These are phyloP conservation scores for Thelephora ganbajun DNA, from an alignment of 768 basidiomycete species.

Conservation along the genomic window DNA sequence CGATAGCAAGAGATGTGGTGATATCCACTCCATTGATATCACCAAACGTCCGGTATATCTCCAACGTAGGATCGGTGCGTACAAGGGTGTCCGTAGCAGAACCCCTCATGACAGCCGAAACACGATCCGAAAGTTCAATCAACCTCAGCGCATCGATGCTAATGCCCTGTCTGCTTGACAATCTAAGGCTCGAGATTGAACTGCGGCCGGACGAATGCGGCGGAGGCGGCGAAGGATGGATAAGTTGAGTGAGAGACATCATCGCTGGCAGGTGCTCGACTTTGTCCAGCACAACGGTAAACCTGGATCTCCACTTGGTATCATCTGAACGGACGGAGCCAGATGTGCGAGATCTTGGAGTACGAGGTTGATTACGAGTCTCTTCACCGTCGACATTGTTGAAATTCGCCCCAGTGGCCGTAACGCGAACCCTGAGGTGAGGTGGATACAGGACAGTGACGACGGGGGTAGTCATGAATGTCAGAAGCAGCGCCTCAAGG, in stretches of 20 bases:
- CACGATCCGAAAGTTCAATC: constrained; percentile 66
- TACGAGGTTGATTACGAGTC: constrained; percentile 14
- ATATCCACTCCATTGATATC: constrained; percentile 57
- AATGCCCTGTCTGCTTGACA: constrained; percentile 12
- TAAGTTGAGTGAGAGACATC: constrained; percentile 81
- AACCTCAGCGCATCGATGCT: constrained; percentile 69
- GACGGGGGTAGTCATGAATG: constrained; percentile 76
- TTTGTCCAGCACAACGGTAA: constrained; percentile 81
- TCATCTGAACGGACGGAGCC: neutral
- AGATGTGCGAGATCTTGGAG: neutral
- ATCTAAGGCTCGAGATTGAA: neutral
- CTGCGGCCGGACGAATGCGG: neutral
- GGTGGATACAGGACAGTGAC: constrained; percentile 58
- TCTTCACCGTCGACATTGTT: constrained; percentile 26
- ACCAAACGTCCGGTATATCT: constrained; percentile 66
- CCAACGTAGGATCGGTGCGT: constrained; percentile 57
- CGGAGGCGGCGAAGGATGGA: constrained; percentile 29
- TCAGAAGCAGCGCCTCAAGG: constrained; percentile 66
- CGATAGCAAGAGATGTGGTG: constrained; percentile 53
- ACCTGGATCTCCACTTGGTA: constrained; percentile 35
- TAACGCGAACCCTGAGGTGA: constrained; percentile 35
- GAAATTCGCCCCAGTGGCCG: constrained; percentile 32
- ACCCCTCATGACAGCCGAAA: constrained; percentile 49
- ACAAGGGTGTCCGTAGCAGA: constrained; percentile 55
- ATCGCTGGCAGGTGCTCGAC: constrained; percentile 80